A percentile compares a stretch with the other conserved stretches of the same genome.
Conservation (phyloP, 208 protist species). For the Kentomonas sorsogonicus region DNA sequence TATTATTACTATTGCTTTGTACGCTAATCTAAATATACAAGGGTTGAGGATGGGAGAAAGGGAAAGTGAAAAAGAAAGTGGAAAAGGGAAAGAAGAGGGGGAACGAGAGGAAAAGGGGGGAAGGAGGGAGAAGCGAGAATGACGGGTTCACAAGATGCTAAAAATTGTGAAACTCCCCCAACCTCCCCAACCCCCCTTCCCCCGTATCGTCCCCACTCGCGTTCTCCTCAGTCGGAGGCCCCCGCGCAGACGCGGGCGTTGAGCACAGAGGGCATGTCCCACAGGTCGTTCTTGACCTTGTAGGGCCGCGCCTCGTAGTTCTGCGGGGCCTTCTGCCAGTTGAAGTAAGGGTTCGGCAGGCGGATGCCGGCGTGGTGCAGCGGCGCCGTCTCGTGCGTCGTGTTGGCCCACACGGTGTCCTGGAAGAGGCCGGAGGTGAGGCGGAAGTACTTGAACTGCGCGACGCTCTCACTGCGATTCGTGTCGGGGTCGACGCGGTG, state of each 20-base stretch:
- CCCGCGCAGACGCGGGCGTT: conserved; percentile 49
- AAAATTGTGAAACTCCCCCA: no score
- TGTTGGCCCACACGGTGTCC: conserved; percentile 76
- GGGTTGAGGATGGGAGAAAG: no score
- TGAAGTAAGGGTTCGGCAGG: conserved; percentile 82
- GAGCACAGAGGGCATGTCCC: conserved; percentile 74
- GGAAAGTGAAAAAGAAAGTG: no score
- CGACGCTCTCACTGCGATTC: conserved; percentile 63
- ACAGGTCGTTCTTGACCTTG: conserved; percentile 79
- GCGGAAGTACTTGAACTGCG: conserved; percentile 73
- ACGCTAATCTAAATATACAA: no score
- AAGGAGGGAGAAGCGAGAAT: no score
- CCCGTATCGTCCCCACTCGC: no score
- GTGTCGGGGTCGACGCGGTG: conserved; percentile 80
- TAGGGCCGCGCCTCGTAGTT: conserved; percentile 60
- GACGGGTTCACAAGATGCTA: no score
- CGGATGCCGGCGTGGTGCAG: conserved; percentile 29
- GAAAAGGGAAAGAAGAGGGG: no score
- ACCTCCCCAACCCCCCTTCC: no score
- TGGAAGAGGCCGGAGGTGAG: conserved; percentile 60
- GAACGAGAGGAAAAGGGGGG: no score
- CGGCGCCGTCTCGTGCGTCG: conserved; percentile 68
- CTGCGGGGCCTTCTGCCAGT: conserved; percentile 79
- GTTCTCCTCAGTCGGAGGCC: conserved; percentile 31
- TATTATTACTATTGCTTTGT: no score